Conservation (phyloP, 495 filamentous ascomycete genomes). For the Aspergillus bertholletiae region DNA sequence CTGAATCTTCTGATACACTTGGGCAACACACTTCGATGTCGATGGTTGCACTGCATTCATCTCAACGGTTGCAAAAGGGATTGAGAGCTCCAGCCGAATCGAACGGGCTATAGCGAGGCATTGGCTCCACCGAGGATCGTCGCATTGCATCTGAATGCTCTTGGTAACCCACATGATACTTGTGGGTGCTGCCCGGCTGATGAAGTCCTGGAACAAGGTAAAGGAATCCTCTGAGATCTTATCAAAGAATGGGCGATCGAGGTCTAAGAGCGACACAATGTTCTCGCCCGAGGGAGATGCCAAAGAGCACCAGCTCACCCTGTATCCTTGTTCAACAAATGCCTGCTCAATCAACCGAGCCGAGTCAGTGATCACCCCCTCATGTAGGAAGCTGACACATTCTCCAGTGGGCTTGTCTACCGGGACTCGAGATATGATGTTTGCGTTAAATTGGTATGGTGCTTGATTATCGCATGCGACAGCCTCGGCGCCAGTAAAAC, state of each 20-base stretch:
- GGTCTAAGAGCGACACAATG: background rate
- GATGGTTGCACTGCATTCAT: slow-evolving; percentile 16
- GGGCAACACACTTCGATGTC: slow-evolving; percentile 7
- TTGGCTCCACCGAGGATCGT: slow-evolving; percentile 34
- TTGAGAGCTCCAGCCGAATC: slow-evolving; percentile 33
- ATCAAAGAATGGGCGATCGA: background rate
- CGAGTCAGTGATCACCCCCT: too few relatives aligned
- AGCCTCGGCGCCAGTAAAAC: slow-evolving; percentile 26
- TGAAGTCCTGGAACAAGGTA: background rate
- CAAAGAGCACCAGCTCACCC: too few relatives aligned
- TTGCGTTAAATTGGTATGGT: slow-evolving; percentile 27
- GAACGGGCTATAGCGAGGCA: slow-evolving; percentile 38
- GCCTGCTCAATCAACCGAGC: too few relatives aligned
- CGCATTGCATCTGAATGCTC: slow-evolving; percentile 27
- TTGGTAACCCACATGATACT: slow-evolving; percentile 9
- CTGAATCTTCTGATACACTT: slow-evolving; percentile 25
- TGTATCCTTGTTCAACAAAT: too few relatives aligned
- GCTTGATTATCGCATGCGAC: slow-evolving; percentile 27
- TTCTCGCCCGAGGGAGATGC: too few relatives aligned
- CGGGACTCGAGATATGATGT: slow-evolving; percentile 28
- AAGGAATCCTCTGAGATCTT: background rate
- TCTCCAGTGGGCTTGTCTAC: background rate
- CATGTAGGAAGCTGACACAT: too few relatives aligned
- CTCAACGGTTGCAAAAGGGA: slow-evolving; percentile 42
- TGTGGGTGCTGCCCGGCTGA: background rate